These are phyloP conservation scores for Melampsora americana DNA, from an alignment of 1,284 basidiomycete genomes.

Conservation along the genomic window DNA sequence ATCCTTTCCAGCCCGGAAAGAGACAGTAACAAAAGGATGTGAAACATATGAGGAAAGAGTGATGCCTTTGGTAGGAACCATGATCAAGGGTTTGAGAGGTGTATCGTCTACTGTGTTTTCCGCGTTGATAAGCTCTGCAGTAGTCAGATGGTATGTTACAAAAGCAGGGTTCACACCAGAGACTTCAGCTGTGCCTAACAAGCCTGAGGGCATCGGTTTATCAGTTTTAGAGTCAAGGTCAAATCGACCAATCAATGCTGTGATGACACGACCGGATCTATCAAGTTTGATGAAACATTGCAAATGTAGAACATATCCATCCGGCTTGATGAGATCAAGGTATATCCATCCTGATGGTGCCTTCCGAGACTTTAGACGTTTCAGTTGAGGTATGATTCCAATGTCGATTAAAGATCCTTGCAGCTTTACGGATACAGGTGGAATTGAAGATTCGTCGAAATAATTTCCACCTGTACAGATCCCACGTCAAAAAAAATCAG, in stretches of 20 bases:
- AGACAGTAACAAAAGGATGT: conserved; percentile 7
- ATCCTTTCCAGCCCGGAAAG: conserved; percentile 19
- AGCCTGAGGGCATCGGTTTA: conserved; percentile 31
- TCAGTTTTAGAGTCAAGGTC: conserved; percentile 19
- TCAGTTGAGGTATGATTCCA: not conserved
- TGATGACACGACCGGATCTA: not conserved
- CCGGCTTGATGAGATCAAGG: conserved; percentile 26
- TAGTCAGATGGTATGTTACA: not conserved
- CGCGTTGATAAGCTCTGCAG: not conserved
- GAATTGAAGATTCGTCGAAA: conserved; percentile 25
- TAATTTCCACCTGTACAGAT: conserved; percentile 14
- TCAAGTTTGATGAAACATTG: conserved; percentile 20
- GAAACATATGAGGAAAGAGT: conserved; percentile 21
- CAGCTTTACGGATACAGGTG: not conserved
- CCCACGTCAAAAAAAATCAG: no score
- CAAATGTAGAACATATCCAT: conserved; percentile 27
- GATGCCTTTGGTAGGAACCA: conserved; percentile 21
- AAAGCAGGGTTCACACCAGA: not conserved
- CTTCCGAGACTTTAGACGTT: not conserved
- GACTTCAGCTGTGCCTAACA: conserved; percentile 10
- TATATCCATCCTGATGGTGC: conserved; percentile 23
- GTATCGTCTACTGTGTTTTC: conserved; percentile 36
- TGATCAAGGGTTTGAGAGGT: conserved; percentile 13
- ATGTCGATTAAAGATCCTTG: not conserved
- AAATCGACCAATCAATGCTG: conserved; percentile 12